Evolutionary conservation across 306 rosid species (phyloP).

Genomic region (Cicer judaicum): DNA sequence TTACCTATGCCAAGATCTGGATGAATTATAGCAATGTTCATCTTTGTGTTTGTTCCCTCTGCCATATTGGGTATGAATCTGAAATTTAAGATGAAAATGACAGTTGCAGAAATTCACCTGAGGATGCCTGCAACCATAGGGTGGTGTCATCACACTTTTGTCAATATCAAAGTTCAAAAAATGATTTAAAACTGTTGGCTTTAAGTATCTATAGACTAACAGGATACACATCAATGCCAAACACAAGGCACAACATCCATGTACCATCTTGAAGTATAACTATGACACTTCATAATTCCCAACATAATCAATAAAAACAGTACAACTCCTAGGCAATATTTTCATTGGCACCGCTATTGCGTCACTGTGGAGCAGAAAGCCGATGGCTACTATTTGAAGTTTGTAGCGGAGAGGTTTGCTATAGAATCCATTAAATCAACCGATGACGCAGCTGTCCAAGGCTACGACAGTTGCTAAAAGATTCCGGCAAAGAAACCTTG

Average conservation of each 20-base stretch:
- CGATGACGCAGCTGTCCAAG: too few relatives aligned
- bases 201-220: not conserved
- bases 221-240: not conserved
- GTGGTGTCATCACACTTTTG: not conserved
- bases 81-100: conserved; percentile 9
- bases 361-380: too few relatives aligned
- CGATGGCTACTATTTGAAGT: too few relatives aligned
- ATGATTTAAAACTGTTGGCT: not conserved
- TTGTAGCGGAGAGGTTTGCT: too few relatives aligned
- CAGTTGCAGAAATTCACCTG: conserved; percentile 5
- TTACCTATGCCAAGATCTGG: conserved; percentile 96
- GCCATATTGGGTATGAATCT: conserved; percentile 44
- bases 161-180: not conserved
- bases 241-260: not conserved
- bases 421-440: too few relatives aligned
- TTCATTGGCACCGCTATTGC: not conserved
- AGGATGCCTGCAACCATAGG: not conserved
- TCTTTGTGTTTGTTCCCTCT: conserved; percentile 51
- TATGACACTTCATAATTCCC: not conserved
- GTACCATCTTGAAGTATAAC: not conserved
- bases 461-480: too few relatives aligned
- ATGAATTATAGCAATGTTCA: conserved; percentile 77
- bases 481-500: too few relatives aligned
- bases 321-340: not conserved
- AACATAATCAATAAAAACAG: not conserved